Evolutionary conservation across 306 rosid species (phyloP), one percentile per base, ranked within the genome.

Genomic region (Calophaca sinica): DNA sequence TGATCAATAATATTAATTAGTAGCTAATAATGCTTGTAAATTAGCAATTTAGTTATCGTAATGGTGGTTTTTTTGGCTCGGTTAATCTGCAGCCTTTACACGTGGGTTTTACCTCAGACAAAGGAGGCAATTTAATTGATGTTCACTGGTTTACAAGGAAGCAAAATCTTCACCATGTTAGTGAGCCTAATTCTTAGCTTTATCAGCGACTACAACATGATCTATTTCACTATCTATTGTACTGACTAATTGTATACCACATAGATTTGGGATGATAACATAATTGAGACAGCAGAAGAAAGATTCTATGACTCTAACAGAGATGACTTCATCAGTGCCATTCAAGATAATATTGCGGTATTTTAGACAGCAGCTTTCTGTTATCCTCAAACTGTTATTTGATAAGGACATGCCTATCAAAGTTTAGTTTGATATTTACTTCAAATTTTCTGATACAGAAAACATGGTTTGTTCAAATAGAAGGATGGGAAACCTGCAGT

Each of bases 141-240:
- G 85, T 94, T 70, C 89, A 87, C 48, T 94, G 98, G 98, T 91
- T 68, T 72, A 91, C 84, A 13, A 86, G 81, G 76, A 86, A 86
- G 80, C 87, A 86, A 82, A 91, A 90, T 84, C 98, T 94, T 77
- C 98, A 94, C 76, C 98, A 91, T 84, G 98, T 94, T 45, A 88
- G 89, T 91, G 58, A 86, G 80, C 58, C 12, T 28, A 44, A 58
- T 32, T 58, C 60, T 62, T 53, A 58, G 4, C 29, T 68, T n/a
- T 48, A 50, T 41, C 80, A 63, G 3, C 74, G 61, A 48, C 66
- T 38, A 66, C 29, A 13, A 8, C 10, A 9, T 52, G 33, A 9
- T 57, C 61, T 39, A 63, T 48, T 42, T 26, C 39, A 73, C 57
- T 39, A 31, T 6, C 11, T 2, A 8, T 13, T 9, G 3, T 3